These are phyloP conservation scores for Aquilaria yunnanensis DNA, from an alignment of 345 rosid species.

Conservation along the genomic window DNA sequence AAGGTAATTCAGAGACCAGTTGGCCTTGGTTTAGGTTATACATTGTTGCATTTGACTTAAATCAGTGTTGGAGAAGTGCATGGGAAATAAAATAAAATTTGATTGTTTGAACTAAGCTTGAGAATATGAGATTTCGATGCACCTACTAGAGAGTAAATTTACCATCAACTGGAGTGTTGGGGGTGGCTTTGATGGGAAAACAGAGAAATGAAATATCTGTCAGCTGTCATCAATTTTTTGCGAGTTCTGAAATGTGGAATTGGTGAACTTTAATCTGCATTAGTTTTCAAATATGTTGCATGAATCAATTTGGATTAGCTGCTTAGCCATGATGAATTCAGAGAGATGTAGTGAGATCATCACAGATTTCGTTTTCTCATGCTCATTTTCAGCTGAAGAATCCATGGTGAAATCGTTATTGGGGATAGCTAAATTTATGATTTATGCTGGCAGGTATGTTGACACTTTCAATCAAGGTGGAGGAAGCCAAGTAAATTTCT, in stretches of 20 bases:
- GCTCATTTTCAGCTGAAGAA: background rate
- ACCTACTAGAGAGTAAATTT: background rate
- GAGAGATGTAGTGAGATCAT: background rate
- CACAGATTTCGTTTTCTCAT: background rate
- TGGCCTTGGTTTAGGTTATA: no score
- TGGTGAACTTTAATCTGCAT: conserved; percentile 1
- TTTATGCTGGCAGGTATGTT: conserved; percentile 30
- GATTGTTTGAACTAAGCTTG: background rate
- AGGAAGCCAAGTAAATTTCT: conserved; percentile 26
- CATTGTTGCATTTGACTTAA: no score
- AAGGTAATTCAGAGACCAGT: conserved; percentile 24
- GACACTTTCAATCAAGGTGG: conserved; percentile 50
- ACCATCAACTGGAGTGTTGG: background rate
- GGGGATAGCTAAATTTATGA: no score
- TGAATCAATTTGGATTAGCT: background rate
- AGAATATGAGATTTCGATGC: background rate
- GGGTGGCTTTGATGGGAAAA: background rate
- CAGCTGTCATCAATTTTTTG: background rate
- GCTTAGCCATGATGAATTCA: background rate
- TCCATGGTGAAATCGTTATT: conserved; percentile 1
- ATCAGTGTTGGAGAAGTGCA: conserved; percentile 37
- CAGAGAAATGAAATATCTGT: background rate
- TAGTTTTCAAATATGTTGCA: background rate
- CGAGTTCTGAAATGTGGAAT: background rate
- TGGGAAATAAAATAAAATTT: background rate